These are phyloP conservation scores for Hypoxylon intermedium DNA, from an alignment of 495 filamentous ascomycete genomes.

Conservation along the genomic window DNA sequence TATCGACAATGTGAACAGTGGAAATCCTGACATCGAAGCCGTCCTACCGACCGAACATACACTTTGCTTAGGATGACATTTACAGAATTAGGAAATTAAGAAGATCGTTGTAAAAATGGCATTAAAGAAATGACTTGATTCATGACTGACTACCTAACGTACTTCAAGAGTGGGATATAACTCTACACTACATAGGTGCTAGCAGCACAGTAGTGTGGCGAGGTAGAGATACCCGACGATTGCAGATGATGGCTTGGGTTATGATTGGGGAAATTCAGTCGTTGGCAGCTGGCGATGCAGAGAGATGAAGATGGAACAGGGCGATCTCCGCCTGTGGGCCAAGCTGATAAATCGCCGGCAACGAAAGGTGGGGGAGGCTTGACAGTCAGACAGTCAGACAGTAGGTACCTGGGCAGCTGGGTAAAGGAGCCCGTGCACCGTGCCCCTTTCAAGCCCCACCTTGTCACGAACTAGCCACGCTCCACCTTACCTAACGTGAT, in stretches of 20 bases:
- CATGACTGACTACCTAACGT: constrained; percentile 4
- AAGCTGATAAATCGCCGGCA: not conserved
- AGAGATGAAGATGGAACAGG: not conserved
- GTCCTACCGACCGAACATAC: constrained; percentile 22
- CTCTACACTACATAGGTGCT: not conserved
- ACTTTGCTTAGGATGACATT: not conserved
- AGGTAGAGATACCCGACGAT: constrained; percentile 20
- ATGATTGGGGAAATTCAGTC: not conserved
- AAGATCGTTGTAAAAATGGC: not conserved
- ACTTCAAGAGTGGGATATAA: constrained; percentile 31
- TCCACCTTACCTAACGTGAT: too few relatives aligned
- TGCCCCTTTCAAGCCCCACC: constrained; percentile 26
- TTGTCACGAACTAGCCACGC: constrained; percentile 22
- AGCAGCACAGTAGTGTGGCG: constrained; percentile 21
- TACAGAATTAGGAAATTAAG: not conserved
- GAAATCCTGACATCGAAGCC: constrained; percentile 24
- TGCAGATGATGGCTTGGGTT: not conserved
- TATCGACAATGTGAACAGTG: constrained; percentile 24
- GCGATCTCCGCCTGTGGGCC: too few relatives aligned
- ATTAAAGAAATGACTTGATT: constrained; percentile 3
- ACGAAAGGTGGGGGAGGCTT: constrained; percentile 3
- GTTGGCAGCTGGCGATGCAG: not conserved
- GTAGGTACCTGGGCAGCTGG: not conserved
- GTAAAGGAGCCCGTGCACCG: not conserved
- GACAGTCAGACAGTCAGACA: not conserved